Evolutionary conservation across 192 early-diverging fungal genomes (phyloP), one percentile per base, ranked within the genome.

Genomic region (Linnemannia elongata): DNA sequence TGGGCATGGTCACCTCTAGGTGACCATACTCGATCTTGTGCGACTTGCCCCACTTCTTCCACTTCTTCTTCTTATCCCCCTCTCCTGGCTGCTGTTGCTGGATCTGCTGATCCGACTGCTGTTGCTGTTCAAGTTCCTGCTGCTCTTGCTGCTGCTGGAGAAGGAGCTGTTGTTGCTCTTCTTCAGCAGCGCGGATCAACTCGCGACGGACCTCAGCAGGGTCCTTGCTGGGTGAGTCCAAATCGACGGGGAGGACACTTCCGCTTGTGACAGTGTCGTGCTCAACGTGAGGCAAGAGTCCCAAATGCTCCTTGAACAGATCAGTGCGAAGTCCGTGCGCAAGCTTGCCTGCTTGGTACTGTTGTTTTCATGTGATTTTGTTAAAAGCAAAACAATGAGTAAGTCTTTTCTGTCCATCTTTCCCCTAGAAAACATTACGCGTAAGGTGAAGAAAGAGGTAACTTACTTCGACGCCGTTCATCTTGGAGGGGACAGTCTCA

Each of bases 261-360:
- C 79, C 86, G 49, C 78, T 77, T 20, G 88, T 90, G 1, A 91
- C 84, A 3, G 87, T 72, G 54, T 90, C 79, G 39, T 89, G 76
- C 24, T 88, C 82, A 30, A 80, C 69, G 55, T 89, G 79, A 39
- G 92, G 91, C 20, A 96, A 69, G 7, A 97, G 76, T 10, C 97
- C 97, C 36, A 96, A 89, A 87, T 97, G 96, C 82, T 97, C 96
- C 72, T 95, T 93, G 87, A 95, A 97, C 20, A 97, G 88, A 72
- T 94, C 91, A 42, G 93, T 89, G 3, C 97, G 93, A 55, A 97
- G 79, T n/a, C 91, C 90, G 81, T 93, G 91, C 17, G 95, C 96
- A 75, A 97, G 94, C 30, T 92, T 91, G 27, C 93, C 91, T 6
- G 94, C 97, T 76, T 96, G 86, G 89, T 94, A 97, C 78, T 94